phyloP scores from a whole-genome alignment of 2,329 filamentous ascomycete genomes.

The Aspergillus pseudoglaucus region DNA sequence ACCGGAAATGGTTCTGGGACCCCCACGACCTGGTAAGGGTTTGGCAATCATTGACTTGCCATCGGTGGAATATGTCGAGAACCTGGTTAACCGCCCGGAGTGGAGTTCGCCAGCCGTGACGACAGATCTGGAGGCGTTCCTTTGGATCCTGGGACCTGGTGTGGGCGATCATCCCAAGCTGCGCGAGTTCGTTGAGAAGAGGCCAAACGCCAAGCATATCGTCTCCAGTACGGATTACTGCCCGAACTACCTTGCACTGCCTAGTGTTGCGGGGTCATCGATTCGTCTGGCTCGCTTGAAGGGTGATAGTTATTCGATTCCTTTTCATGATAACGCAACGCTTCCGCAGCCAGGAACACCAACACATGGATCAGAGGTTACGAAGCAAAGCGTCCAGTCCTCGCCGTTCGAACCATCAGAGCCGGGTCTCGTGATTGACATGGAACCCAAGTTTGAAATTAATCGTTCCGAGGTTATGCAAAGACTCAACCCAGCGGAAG shows the following conservation, averaged over 20 bases:
- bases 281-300: conserved; percentile 68
- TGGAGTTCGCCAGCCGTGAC: conserved; percentile 62
- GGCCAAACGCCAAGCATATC: conserved; percentile 61
- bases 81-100: conserved; percentile 64
- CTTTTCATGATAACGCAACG: conserved; percentile 55
- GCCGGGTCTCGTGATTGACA: conserved; percentile 37
- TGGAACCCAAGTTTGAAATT: conserved; percentile 42
- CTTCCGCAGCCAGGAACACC: conserved; percentile 33
- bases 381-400: conserved; percentile 7
- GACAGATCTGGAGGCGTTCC: conserved; percentile 58
- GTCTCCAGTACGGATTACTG: conserved; percentile 68
- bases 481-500: conserved; percentile 18
- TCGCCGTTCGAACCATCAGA: conserved; percentile 30
- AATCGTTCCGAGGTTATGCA: conserved; percentile 25
- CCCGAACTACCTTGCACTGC: conserved; percentile 67
- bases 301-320: conserved; percentile 63
- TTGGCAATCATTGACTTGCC: conserved; percentile 78
- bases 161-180: conserved; percentile 59
- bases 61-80: conserved; percentile 60
- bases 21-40: conserved; percentile 60
- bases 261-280: conserved; percentile 59
- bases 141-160: conserved; percentile 74
- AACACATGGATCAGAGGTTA: conserved; percentile 9
- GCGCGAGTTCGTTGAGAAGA: conserved; percentile 61
- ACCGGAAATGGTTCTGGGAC: conserved; percentile 77